Conservation (phyloP, 1,139 yeast genomes). For the Nakaseomyces bracarensis region DNA sequence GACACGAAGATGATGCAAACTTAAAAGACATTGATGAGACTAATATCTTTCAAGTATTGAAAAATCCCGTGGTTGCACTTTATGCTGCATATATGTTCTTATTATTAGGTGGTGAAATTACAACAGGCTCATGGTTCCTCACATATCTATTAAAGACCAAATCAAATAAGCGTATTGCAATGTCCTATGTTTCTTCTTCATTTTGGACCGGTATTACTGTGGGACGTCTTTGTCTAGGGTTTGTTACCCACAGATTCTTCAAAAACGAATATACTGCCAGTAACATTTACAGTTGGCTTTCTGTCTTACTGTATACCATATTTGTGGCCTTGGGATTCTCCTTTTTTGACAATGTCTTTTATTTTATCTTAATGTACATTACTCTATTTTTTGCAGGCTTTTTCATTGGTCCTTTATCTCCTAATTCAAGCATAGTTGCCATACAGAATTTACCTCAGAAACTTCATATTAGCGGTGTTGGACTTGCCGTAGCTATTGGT, state of each 20-base stretch:
- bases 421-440: constrained; percentile 62
- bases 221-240: constrained; percentile 55
- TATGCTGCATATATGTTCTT: constrained; percentile 46
- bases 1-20: constrained; percentile 18
- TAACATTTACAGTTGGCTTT: constrained; percentile 31
- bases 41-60: constrained; percentile 24
- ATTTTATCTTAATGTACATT: constrained; percentile 27
- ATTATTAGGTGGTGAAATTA: constrained; percentile 61
- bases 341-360: constrained; percentile 16
- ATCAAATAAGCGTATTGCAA: constrained; percentile 36
- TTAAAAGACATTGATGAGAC: constrained; percentile 15
- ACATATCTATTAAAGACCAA: constrained; percentile 49
- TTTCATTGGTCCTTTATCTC: constrained; percentile 74
- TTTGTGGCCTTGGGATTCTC: constrained; percentile 21
- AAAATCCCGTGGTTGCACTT: constrained; percentile 39
- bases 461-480: constrained; percentile 60
- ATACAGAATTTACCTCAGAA: constrained; percentile 53
- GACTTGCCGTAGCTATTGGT: constrained; percentile 70
- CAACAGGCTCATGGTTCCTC: constrained; percentile 62
- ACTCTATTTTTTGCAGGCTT: constrained; percentile 51
- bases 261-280: constrained; percentile 46
- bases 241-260: constrained; percentile 48
- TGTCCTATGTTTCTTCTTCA: constrained; percentile 54
- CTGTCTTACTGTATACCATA: constrained; percentile 20
- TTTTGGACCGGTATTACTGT: constrained; percentile 60